phyloP scores from a whole-genome alignment of 768 basidiomycete species.

The Udeniomyces megalosporus region DNA sequence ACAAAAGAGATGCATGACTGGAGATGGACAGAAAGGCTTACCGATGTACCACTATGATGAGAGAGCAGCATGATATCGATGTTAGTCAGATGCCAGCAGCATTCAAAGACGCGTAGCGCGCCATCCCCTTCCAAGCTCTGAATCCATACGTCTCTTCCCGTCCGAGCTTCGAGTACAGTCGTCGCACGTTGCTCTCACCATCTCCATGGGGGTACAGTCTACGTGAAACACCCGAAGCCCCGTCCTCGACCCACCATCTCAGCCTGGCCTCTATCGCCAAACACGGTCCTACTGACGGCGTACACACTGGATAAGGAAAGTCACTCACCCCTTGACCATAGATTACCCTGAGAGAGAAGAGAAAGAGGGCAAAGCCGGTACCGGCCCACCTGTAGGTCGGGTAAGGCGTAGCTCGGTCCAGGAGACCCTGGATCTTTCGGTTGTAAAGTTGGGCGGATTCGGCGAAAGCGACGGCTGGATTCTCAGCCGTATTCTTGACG shows the following conservation, averaged over 20 bases:
- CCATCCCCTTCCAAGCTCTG: too few relatives aligned
- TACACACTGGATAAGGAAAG: not conserved
- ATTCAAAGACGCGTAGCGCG: too few relatives aligned
- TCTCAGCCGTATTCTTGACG: conserved; percentile 5
- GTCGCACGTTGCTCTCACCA: too few relatives aligned
- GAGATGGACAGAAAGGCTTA: conserved; percentile 33
- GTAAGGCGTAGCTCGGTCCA: conserved; percentile 89
- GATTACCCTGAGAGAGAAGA: conserved; percentile 77
- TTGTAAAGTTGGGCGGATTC: conserved; percentile 12
- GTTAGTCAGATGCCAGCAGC: too few relatives aligned
- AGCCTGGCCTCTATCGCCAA: too few relatives aligned
- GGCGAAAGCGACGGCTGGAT: conserved; percentile 11
- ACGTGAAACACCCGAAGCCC: too few relatives aligned
- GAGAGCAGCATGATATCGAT: not conserved
- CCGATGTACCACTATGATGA: conserved; percentile 72
- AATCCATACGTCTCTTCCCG: too few relatives aligned
- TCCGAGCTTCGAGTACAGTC: too few relatives aligned
- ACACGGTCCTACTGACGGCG: conserved; percentile 13
- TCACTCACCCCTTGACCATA: conserved; percentile 60
- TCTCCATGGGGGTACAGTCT: too few relatives aligned
- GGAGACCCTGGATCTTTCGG: conserved; percentile 64
- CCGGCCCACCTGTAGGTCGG: conserved; percentile 75
- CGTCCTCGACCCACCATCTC: too few relatives aligned
- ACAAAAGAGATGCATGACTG: not conserved
- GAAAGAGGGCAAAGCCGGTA: conserved; percentile 47